Evolutionary conservation across 2,329 filamentous ascomycete species (phyloP), one percentile per base, ranked within the genome.

Genomic region (Cercospora zeina): DNA sequence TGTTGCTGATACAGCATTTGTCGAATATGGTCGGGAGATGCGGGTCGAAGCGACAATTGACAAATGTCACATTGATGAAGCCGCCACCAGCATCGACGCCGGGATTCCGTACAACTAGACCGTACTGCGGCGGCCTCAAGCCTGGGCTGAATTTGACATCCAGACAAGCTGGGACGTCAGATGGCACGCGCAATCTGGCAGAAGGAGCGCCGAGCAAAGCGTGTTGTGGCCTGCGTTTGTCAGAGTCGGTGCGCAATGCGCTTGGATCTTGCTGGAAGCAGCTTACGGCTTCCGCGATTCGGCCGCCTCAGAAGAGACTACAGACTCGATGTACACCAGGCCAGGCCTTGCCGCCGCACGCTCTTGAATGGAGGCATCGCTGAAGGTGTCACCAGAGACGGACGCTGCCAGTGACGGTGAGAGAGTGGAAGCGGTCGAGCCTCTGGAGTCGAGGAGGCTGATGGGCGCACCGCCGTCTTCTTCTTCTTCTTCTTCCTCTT

Each of bases 31-130:
- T 47, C 1, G 57, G 45, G 14, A n/a, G 30, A 14, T 45, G 14
- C 7, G 37, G 49, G 13, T 59, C 51, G 33, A 63, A 63, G 9
- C 24, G 11, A 36, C 61, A 63, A 19, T 63, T 45, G 24, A 47
- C 37, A 27, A 63, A 63, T 34, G 53, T 42, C 19, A 63, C 39
- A 27, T 51, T 50, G 13, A 59, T 45, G 9, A 59, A 59, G 4
- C 57, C 61, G 14, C 33, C 61, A 2, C 27, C 45, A 5, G 34
- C 16, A 8, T 47, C 37, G 9, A 31, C 27, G 2, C 50, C 50
- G 1, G 33, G 21, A 14, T 53, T 54, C 14, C 47, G 11, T 33
- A 63, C 42, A 16, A 63, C 31, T 7, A 63, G 19, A n/a, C 61
- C 61, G 13, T 63, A 34, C 0, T n/a, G 33, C 1, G 61, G 61